Evolutionary conservation across 1,284 basidiomycete species (phyloP).

Genomic region (Moniliella sp.): DNA sequence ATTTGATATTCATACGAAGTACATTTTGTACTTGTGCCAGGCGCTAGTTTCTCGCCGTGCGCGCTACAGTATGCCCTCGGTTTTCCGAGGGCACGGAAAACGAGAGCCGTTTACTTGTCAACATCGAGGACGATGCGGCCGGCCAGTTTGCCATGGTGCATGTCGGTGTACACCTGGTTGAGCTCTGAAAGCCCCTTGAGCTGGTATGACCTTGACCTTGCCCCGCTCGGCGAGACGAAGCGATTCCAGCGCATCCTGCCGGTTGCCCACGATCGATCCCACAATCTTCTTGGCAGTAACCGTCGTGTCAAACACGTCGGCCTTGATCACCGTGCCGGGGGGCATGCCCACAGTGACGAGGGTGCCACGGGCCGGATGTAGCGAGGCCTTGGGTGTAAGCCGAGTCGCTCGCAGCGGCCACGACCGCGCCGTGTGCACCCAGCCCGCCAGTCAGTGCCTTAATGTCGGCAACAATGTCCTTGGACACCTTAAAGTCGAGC

Average conservation of each 20-base stretch:
- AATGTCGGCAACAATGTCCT: constrained; percentile 43
- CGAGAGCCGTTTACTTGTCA: constrained; percentile 6
- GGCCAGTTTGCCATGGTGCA: constrained; percentile 43
- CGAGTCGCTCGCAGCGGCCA: constrained; percentile 34
- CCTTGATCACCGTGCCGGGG: constrained; percentile 42
- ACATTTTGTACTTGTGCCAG: too few species aligned
- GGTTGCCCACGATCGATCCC: constrained; percentile 51
- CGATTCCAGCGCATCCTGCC: constrained; percentile 36
- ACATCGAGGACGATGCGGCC: constrained; percentile 47
- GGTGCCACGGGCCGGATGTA: constrained; percentile 43
- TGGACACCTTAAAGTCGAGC: constrained; percentile 49
- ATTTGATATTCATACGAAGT: too few species aligned
- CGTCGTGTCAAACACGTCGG: constrained; percentile 49
- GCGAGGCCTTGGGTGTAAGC: constrained; percentile 52
- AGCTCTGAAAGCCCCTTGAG: too few species aligned
- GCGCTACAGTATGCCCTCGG: too few species aligned
- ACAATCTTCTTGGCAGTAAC: constrained; percentile 45
- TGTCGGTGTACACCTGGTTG: too few species aligned
- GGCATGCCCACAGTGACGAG: constrained; percentile 58
- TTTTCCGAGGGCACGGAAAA: too few species aligned
- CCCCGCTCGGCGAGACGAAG: constrained; percentile 49
- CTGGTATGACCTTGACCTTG: constrained; percentile 36
- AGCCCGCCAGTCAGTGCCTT: constrained; percentile 43
- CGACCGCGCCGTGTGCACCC: constrained; percentile 48
- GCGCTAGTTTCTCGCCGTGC: too few species aligned